Evolutionary conservation across 129 eudicot species (phyloP).

Genomic region (Pittosporum tobira): DNA sequence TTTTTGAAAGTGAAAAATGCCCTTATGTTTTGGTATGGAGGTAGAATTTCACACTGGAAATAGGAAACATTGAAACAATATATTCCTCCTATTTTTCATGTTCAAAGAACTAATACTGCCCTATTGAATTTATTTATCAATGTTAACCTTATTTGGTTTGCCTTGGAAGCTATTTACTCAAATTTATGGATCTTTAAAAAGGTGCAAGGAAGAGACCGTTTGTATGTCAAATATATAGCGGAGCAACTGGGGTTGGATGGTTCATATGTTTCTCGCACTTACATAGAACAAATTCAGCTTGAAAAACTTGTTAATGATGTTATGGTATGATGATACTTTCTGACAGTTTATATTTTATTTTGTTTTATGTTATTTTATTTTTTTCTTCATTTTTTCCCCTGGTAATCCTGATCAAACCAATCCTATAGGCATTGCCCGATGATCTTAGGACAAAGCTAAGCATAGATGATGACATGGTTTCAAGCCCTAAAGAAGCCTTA

Average conservation of each 20-base stretch:
- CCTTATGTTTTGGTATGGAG: no score
- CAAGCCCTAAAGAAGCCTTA: constrained; percentile 97
- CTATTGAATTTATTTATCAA: neutral
- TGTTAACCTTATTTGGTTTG: neutral
- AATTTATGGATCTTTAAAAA: constrained; percentile 18
- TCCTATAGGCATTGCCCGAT: constrained; percentile 71
- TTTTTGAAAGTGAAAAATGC: no score
- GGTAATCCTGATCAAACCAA: constrained; percentile 20
- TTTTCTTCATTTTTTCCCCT: no score
- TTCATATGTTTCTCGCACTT: constrained; percentile 87
- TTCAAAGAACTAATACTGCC: neutral
- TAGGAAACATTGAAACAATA: neutral
- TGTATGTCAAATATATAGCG: constrained; percentile 58
- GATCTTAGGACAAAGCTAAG: constrained; percentile 93
- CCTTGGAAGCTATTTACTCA: neutral
- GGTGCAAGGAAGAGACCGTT: constrained; percentile 98
- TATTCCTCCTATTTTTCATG: neutral
- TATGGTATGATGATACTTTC: constrained; percentile 52
- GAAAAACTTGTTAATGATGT: constrained; percentile 90
- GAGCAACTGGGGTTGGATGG: constrained; percentile 88
- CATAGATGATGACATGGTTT: constrained; percentile 77
- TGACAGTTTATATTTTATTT: constrained; percentile 1
- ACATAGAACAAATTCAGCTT: constrained; percentile 93
- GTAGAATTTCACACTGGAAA: no score
- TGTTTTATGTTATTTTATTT: no score